These are phyloP conservation scores for Phytophthora ramorum DNA, from an alignment of 352 stramenopile genomes.

Conservation along the genomic window DNA sequence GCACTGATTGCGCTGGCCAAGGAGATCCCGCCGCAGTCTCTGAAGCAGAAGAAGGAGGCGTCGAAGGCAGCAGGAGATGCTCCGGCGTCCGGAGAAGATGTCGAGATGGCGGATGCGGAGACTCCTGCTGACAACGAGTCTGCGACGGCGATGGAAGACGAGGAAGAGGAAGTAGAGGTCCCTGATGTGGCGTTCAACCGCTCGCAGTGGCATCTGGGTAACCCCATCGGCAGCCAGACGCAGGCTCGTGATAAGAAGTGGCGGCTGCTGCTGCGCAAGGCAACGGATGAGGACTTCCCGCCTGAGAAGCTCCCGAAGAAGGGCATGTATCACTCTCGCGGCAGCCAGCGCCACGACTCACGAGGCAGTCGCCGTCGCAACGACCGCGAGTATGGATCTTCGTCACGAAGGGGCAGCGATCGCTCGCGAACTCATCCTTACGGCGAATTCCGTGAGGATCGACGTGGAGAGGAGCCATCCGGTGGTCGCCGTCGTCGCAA, in stretches of 20 bases:
- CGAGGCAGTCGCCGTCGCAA: constrained; percentile 30
- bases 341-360: constrained; percentile 29
- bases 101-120: constrained; percentile 65
- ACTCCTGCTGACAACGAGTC: constrained; percentile 19
- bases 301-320: constrained; percentile 77
- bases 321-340: constrained; percentile 70
- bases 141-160: constrained; percentile 34
- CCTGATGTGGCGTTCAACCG: constrained; percentile 68
- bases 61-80: constrained; percentile 8
- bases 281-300: constrained; percentile 81
- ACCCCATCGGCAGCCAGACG: constrained; percentile 58
- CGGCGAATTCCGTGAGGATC: constrained; percentile 39
- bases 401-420: constrained; percentile 31
- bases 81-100: constrained; percentile 39
- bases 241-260: constrained; percentile 67
- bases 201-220: constrained; percentile 67
- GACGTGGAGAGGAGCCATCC: constrained; percentile 36
- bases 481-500: constrained; percentile 26
- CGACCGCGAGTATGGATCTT: constrained; percentile 40
- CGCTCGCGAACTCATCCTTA: constrained; percentile 53
- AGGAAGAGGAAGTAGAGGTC: constrained; percentile 40
- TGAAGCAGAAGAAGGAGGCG: constrained; percentile 45
- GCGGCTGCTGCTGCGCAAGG: constrained; percentile 73
- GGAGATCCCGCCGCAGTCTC: constrained; percentile 55
- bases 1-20: constrained; percentile 66